Percentiles rank a stretch among this genome's conserved stretches.
Conservation (phyloP, 73 alveolate genomes). For the Paramecium sonneborni region DNA sequence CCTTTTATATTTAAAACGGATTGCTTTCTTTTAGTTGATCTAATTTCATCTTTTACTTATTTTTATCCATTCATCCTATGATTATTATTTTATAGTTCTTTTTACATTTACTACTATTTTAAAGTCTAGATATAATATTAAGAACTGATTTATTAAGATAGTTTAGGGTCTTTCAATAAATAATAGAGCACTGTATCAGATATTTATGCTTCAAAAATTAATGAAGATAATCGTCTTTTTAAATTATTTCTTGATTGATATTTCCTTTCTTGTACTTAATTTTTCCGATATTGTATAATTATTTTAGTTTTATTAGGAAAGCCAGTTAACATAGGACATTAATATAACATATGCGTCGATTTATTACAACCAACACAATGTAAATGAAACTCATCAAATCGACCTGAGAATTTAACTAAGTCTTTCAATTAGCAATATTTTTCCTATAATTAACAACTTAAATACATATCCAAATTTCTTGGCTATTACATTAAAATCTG, state of each 20-base stretch:
- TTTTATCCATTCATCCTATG: not conserved
- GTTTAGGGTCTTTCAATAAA: not conserved
- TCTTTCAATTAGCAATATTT: constrained; percentile 38
- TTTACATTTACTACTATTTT: not conserved
- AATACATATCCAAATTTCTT: constrained; percentile 3
- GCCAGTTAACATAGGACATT: constrained; percentile 56
- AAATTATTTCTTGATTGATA: not conserved
- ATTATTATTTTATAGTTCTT: not conserved
- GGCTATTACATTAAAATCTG: not conserved
- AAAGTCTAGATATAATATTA: not conserved
- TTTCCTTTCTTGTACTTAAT: not conserved
- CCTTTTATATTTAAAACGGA: not conserved
- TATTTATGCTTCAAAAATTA: not conserved
- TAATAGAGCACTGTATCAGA: constrained; percentile 4
- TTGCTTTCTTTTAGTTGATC: not conserved
- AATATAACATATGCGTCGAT: not conserved
- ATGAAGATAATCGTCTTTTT: not conserved
- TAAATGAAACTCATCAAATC: not conserved
- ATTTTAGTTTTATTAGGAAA: constrained; percentile 34
- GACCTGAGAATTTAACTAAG: not conserved
- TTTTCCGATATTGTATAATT: not conserved
- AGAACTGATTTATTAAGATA: not conserved
- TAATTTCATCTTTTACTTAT: not conserved
- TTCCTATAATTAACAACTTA: not conserved
- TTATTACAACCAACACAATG: constrained; percentile 29